Conservation (phyloP, 192 early-diverging fungal genomes). For the Glomus cerebriforme region DNA sequence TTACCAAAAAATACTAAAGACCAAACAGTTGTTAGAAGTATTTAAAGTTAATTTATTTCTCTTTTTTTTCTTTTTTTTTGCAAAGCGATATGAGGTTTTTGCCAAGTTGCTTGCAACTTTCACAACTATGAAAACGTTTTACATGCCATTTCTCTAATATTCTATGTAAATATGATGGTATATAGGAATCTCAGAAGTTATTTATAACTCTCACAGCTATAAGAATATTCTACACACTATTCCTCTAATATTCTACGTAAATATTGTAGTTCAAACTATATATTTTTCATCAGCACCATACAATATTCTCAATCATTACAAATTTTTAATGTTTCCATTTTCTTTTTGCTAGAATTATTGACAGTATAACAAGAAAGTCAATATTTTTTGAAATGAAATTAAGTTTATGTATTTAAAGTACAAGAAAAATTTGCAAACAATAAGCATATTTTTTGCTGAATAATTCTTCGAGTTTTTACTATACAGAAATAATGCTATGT, state of each 20-base stretch:
- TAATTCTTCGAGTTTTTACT: slow-evolving; percentile 20
- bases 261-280: slow-evolving; percentile 8
- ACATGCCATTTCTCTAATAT: slow-evolving; percentile 33
- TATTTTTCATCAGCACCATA: too few species aligned
- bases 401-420: background rate
- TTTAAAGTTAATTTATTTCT: slow-evolving; percentile 17
- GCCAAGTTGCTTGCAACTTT: slow-evolving; percentile 34
- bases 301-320: background rate
- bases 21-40: slow-evolving; percentile 29
- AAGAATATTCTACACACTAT: slow-evolving; percentile 33
- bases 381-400: slow-evolving; percentile 8
- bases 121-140: slow-evolving; percentile 33
- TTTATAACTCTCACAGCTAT: slow-evolving; percentile 29
- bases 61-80: too few species aligned
- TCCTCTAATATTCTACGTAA: slow-evolving; percentile 35
- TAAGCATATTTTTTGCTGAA: slow-evolving; percentile 14
- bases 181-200: too few species aligned
- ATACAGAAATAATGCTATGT: slow-evolving; percentile 10
- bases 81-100: slow-evolving; percentile 16
- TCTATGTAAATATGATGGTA: slow-evolving; percentile 33
- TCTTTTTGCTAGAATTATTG: background rate
- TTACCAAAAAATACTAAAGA: slow-evolving; percentile 17
- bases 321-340: too few species aligned
- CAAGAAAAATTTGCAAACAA: background rate
- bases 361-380: background rate